phyloP scores from a whole-genome alignment of 169 alveolate genomes.

The Blepharisma undulans region DNA sequence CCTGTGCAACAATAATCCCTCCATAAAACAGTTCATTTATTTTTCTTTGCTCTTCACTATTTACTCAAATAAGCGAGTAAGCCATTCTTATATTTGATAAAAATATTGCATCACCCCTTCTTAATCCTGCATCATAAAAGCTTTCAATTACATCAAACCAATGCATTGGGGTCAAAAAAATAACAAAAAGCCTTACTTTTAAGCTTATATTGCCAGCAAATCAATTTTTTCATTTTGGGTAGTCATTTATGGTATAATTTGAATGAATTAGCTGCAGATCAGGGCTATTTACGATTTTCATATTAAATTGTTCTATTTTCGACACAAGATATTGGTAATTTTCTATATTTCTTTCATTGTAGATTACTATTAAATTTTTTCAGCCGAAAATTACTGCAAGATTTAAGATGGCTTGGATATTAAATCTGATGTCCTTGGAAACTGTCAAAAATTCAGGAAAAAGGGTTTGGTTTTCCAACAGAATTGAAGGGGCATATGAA shows the following conservation, averaged over 20 bases:
- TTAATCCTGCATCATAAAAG: not conserved
- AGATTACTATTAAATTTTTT: not conserved
- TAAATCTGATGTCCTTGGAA: not conserved
- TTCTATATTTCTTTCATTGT: not conserved
- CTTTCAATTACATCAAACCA: slow-evolving; percentile 1
- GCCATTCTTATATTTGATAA: not conserved
- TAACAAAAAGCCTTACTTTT: not conserved
- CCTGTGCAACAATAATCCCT: not conserved
- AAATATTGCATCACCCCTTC: not conserved
- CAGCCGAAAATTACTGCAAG: not conserved
- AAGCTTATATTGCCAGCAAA: too few species aligned
- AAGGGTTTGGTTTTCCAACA: not conserved
- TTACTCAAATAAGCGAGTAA: not conserved
- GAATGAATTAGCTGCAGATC: not conserved
- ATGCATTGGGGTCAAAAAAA: not conserved
- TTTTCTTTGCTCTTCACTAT: not conserved
- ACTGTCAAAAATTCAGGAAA: not conserved
- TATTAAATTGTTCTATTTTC: not conserved
- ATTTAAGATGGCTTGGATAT: not conserved
- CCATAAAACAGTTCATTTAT: not conserved
- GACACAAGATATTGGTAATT: not conserved
- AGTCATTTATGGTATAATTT: too few species aligned
- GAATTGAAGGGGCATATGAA: not conserved
- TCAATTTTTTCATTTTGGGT: too few species aligned
- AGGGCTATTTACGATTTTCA: not conserved